phyloP scores from a whole-genome alignment of 1,284 basidiomycete genomes.

The Ustilago vetiveriae region DNA sequence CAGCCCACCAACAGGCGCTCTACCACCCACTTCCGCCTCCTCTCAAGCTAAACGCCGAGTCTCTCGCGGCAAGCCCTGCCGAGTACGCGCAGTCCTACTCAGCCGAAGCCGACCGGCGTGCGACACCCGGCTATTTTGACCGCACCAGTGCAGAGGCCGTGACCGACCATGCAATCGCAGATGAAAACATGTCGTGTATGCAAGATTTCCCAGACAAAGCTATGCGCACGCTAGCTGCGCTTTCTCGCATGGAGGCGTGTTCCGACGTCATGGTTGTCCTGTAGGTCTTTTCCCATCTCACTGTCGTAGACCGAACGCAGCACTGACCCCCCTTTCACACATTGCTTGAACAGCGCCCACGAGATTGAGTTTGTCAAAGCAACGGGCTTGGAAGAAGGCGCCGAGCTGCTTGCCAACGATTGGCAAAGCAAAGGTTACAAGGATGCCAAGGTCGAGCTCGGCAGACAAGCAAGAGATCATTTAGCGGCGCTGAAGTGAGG shows the following conservation, averaged over 20 bases:
- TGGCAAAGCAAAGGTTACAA: slow-evolving; percentile 10
- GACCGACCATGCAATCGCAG: slow-evolving; percentile 3
- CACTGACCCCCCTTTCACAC: background rate
- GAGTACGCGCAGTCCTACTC: slow-evolving; percentile 1
- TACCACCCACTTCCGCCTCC: slow-evolving; percentile 23
- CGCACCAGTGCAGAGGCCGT: slow-evolving; percentile 7
- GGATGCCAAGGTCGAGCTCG: slow-evolving; percentile 13
- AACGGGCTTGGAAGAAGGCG: slow-evolving; percentile 9
- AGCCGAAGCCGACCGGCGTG: slow-evolving; percentile 5
- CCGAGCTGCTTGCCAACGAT: slow-evolving; percentile 5
- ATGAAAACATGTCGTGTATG: slow-evolving; percentile 17
- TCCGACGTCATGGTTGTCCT: slow-evolving; percentile 30
- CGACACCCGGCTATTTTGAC: slow-evolving; percentile 21
- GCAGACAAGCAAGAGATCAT: background rate
- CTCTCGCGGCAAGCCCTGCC: background rate
- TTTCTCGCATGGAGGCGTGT: slow-evolving; percentile 17
- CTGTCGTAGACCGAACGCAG: too few species aligned
- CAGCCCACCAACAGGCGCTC: slow-evolving; percentile 27
- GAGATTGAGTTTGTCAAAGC: slow-evolving; percentile 16
- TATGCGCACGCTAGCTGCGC: slow-evolving; percentile 10
- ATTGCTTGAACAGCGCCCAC: slow-evolving; percentile 13
- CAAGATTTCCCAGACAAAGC: slow-evolving; percentile 23
- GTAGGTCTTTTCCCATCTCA: background rate
- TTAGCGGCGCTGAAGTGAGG: slow-evolving; percentile 5
- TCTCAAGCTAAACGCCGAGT: slow-evolving; percentile 12